These are phyloP conservation scores for Termitomyces sp. DNA, from an alignment of 768 basidiomycete genomes.

Conservation along the genomic window DNA sequence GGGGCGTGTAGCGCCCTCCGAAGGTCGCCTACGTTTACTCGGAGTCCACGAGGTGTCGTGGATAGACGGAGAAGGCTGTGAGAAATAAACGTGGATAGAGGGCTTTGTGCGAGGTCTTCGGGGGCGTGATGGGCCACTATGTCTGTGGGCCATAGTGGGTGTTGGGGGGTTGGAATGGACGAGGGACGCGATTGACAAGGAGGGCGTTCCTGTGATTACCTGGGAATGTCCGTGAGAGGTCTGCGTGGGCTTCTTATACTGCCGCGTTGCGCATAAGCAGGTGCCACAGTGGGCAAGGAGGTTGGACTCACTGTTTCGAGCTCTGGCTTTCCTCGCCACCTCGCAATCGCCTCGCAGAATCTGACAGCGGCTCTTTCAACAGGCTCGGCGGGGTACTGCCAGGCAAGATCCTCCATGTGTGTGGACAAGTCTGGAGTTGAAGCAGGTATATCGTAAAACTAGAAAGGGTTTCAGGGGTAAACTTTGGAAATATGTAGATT, in stretches of 20 bases:
- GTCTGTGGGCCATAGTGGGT: conserved; percentile 33
- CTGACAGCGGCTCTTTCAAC: conserved; percentile 73
- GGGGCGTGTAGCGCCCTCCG: conserved; percentile 13
- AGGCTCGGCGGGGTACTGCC: conserved; percentile 77
- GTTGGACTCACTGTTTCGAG: conserved; percentile 57
- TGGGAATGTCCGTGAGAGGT: conserved; percentile 19
- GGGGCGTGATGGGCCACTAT: conserved; percentile 10
- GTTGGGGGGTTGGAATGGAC: conserved; percentile 69
- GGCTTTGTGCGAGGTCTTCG: conserved; percentile 25
- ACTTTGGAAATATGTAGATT: not conserved
- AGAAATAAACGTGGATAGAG: conserved; percentile 43
- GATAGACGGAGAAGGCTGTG: conserved; percentile 18
- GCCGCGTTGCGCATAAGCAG: conserved; percentile 20
- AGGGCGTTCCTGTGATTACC: conserved; percentile 27
- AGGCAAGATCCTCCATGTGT: conserved; percentile 74
- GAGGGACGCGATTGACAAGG: conserved; percentile 58
- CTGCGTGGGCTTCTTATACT: conserved; percentile 52
- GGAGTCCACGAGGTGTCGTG: conserved; percentile 15
- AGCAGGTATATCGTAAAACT: conserved; percentile 77
- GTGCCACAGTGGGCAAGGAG: conserved; percentile 14
- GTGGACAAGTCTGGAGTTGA: conserved; percentile 71
- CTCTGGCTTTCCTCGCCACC: conserved; percentile 83
- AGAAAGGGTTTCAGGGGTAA: conserved; percentile 3
- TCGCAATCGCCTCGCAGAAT: conserved; percentile 77
- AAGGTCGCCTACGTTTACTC: conserved; percentile 19